Percentiles rank a stretch among this genome's conserved stretches.
These are phyloP conservation scores for Pseudopediastrum boryanum DNA, from an alignment of 139 green algal genomes.

Conservation along the genomic window DNA sequence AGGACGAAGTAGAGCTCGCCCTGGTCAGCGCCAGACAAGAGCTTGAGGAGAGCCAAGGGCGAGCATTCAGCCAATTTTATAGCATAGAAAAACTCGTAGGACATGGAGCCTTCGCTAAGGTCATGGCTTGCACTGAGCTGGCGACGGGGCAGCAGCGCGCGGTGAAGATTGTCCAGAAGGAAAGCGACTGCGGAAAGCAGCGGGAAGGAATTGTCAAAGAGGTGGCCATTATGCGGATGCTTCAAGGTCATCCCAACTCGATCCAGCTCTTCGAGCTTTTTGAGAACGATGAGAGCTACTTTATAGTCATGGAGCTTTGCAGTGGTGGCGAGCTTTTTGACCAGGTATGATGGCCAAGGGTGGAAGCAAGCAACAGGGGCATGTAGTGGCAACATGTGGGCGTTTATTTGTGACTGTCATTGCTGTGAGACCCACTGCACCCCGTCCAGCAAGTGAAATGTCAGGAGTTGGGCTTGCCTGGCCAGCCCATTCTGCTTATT, in stretches of 20 bases:
- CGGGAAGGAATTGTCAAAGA: slow-evolving; percentile 65
- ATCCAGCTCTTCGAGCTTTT: slow-evolving; percentile 58
- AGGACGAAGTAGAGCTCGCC: too few species aligned
- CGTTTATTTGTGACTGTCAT: too few species aligned
- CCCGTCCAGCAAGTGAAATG: too few species aligned
- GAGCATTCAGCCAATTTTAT: too few species aligned
- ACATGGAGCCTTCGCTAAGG: slow-evolving; percentile 59
- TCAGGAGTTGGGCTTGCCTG: too few species aligned
- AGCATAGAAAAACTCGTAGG: slow-evolving; percentile 53
- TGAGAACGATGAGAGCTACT: slow-evolving; percentile 56
- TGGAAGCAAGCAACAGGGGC: too few species aligned
- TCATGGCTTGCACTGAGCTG: background rate
- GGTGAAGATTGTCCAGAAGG: slow-evolving; percentile 57
- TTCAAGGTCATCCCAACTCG: slow-evolving; percentile 63
- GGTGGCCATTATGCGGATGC: slow-evolving; percentile 67
- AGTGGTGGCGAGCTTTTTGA: slow-evolving; percentile 73
- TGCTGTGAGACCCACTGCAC: too few species aligned
- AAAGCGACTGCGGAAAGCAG: slow-evolving; percentile 52
- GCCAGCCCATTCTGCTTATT: too few species aligned
- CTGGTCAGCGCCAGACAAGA: too few species aligned
- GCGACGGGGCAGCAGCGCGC: slow-evolving; percentile 35
- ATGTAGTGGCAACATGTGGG: too few species aligned
- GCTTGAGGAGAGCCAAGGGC: too few species aligned
- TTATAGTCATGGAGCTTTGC: slow-evolving; percentile 64
- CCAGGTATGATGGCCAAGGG: too few species aligned